Evolutionary conservation across 495 filamentous ascomycete genomes (phyloP).

Genomic region (Penicillium lagena): DNA sequence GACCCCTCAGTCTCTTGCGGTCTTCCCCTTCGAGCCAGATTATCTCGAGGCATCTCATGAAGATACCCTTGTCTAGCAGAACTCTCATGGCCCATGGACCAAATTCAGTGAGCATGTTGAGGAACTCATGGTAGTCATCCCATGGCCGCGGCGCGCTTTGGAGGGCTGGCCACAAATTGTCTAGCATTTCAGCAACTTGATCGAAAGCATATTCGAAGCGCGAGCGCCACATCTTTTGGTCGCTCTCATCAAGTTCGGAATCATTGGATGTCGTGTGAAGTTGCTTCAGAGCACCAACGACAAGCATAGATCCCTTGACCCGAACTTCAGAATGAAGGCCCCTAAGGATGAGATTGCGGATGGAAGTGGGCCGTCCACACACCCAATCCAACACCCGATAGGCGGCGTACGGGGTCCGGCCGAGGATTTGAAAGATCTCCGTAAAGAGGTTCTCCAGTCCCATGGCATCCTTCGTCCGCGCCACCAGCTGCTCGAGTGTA

Average conservation of each 20-base stretch:
- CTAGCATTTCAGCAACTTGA: conserved; percentile 45
- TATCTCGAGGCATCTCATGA: conserved; percentile 53
- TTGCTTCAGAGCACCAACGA: conserved; percentile 42
- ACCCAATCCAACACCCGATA: conserved; percentile 58
- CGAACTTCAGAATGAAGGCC: conserved; percentile 58
- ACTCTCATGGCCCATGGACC: conserved; percentile 46
- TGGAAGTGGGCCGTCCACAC: conserved; percentile 40
- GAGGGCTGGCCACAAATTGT: conserved; percentile 46
- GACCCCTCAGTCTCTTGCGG: conserved; percentile 39
- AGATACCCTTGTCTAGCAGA: conserved; percentile 49
- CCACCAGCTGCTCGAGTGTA: conserved; percentile 73
- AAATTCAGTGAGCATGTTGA: conserved; percentile 52
- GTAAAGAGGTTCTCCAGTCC: conserved; percentile 53
- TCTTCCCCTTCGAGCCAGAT: conserved; percentile 55
- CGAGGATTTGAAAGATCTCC: conserved; percentile 47
- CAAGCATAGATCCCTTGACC: conserved; percentile 45
- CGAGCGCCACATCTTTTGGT: conserved; percentile 22
- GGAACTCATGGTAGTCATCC: conserved; percentile 74
- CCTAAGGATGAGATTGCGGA: conserved; percentile 62
- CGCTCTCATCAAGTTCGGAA: conserved; percentile 19
- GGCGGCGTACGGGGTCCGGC: conserved; percentile 25
- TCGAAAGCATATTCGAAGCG: conserved; percentile 41
- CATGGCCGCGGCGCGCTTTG: conserved; percentile 58
- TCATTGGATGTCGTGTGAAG: conserved; percentile 43
- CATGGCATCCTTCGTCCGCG: conserved; percentile 61